Percentiles rank a stretch among this genome's conserved stretches.
Conservation (phyloP, 768 basidiomycete species). For the Amanita rubescens region DNA sequence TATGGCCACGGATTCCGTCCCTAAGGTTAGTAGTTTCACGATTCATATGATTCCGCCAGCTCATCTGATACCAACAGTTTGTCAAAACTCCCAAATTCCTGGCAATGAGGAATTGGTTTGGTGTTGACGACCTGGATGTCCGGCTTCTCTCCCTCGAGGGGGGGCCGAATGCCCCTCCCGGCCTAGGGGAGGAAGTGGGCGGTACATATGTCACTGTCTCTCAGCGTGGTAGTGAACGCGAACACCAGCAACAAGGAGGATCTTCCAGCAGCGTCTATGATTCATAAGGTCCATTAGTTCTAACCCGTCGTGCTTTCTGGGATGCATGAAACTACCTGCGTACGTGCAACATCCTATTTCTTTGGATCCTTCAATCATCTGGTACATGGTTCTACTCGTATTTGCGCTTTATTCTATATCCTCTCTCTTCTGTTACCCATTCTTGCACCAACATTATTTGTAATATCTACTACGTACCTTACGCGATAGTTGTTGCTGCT, state of each 20-base stretch:
- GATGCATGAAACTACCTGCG: constrained; percentile 2
- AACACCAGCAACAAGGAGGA: constrained; percentile 34
- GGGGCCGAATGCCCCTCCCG: constrained; percentile 64
- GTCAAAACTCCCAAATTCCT: constrained; percentile 82
- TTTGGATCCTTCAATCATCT: constrained; percentile 2
- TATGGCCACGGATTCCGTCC: constrained; percentile 99
- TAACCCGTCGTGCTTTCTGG: neutral
- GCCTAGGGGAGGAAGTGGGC: constrained; percentile 68
- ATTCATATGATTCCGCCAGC: constrained; percentile 9
- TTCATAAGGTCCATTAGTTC: constrained; percentile 18
- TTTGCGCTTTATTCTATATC: neutral
- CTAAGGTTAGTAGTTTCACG: constrained; percentile 53
- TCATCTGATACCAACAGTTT: constrained; percentile 42
- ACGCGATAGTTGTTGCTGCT: constrained; percentile 2
- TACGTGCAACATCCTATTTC: constrained; percentile 4
- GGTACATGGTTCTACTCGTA: constrained; percentile 1
- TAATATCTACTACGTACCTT: constrained; percentile 7
- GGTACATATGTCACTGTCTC: constrained; percentile 86
- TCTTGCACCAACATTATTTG: neutral
- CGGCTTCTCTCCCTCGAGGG: constrained; percentile 39
- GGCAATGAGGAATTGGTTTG: constrained; percentile 70
- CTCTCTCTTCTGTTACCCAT: neutral
- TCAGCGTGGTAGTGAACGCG: constrained; percentile 69
- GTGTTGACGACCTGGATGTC: constrained; percentile 56
- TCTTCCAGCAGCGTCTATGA: constrained; percentile 11